Evolutionary conservation across 2,329 filamentous ascomycete species (phyloP), one percentile per base, ranked within the genome.

Genomic region (Pestalotiopsis sp.): DNA sequence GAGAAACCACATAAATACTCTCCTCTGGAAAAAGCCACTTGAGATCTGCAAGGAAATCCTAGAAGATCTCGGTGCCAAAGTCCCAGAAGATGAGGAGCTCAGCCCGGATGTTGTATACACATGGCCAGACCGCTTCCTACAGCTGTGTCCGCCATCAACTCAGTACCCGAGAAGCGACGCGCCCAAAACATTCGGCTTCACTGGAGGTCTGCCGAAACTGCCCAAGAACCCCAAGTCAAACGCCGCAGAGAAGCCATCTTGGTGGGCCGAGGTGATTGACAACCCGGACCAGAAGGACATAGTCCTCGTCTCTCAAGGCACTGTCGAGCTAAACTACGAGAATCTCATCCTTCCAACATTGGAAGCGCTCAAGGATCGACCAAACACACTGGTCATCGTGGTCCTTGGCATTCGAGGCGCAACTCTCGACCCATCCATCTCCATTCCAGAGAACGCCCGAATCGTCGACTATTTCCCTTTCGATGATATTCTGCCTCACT

Each of bases 271-370:
- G 17, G 67, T 68, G 5, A 36, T 27, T 11, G n/a, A 60, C 52
- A 65, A 62, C 14, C 62, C 62, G 27, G 23, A 52, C 7, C 60
- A 39, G 0, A 77, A 78, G 66, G 77, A 78, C 23, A 75, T 82
- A 13, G 70, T 82, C 17, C 73, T 77, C 41, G 79, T 81, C 6
- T 79, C 75, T 25, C 79, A 81, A 67, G 80, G 81, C 0, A 80
- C 79, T 5, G 66, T 80, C 0, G 73, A 72, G 4, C 66, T 75
- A 23, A 67, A 78, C 31, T 75, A 74, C 36, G 70, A 74, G 13
- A 74, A 81, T 12, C 71, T 82, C 3, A 75, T 79, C 17, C 69
- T 81, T 9, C 79, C 81, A 2, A 79, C 79, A 0, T 72, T 81
- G 25, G 72, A 76, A 38, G 80, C 76, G 1, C 71, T 82, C 38